Conservation (phyloP, 1,284 basidiomycete species). For the Ganoderma sinense region DNA sequence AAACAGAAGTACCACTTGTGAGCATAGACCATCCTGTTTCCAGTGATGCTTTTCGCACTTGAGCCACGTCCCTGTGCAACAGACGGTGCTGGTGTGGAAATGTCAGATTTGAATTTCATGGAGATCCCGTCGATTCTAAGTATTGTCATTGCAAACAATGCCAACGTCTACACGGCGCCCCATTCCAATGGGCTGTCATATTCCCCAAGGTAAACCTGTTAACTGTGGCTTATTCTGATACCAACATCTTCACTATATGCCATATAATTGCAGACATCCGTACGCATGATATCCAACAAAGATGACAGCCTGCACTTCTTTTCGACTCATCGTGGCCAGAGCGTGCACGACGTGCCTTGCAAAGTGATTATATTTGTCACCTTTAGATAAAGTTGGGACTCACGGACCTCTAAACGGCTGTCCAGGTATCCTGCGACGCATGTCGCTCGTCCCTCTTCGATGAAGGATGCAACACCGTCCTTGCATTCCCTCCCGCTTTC, state of each 20-base stretch:
- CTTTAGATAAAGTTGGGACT: background rate
- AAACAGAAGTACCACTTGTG: conserved; percentile 38
- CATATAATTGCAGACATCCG: conserved; percentile 36
- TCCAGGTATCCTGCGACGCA: conserved; percentile 39
- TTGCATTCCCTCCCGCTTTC: conserved; percentile 43
- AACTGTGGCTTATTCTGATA: background rate
- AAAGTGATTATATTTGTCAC: conserved; percentile 31
- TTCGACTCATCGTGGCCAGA: conserved; percentile 36
- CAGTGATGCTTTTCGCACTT: too few relatives aligned
- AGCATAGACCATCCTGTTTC: conserved; percentile 13
- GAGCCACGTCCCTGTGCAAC: background rate
- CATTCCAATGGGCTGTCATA: conserved; percentile 47
- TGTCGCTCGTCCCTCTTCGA: conserved; percentile 46
- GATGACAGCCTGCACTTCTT: conserved; percentile 43
- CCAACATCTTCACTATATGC: background rate
- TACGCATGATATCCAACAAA: conserved; percentile 39
- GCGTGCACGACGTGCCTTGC: conserved; percentile 42
- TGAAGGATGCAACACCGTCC: conserved; percentile 43
- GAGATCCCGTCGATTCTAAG: conserved; percentile 44
- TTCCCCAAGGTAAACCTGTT: conserved; percentile 37
- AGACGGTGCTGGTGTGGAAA: conserved; percentile 46
- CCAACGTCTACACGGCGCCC: conserved; percentile 43
- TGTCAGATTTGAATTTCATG: conserved; percentile 42
- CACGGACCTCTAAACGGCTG: background rate
- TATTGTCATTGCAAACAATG: conserved; percentile 44